Percentiles rank a stretch among this genome's conserved stretches.
Conservation (phyloP, 2,329 filamentous ascomycete species). For the Aspergillus aculeatinus region DNA sequence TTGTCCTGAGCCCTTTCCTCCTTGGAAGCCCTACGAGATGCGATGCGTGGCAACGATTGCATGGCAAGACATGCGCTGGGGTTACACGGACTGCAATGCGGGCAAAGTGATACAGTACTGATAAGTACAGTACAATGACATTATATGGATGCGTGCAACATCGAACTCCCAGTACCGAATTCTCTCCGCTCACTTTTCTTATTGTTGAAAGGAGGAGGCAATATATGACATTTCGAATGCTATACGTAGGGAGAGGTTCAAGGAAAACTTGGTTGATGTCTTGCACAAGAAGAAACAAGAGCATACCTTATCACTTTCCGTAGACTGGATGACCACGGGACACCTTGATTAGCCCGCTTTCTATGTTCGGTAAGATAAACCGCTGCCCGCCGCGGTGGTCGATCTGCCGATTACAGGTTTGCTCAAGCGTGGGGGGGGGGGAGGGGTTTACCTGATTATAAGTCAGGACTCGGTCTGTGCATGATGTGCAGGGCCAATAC, state of each 20-base stretch:
- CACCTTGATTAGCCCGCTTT: not conserved
- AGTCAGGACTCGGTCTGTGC: constrained; percentile 2
- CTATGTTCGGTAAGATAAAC: not conserved
- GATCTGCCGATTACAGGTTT: not conserved
- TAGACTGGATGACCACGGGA: too few relatives aligned
- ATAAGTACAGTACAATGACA: too few relatives aligned
- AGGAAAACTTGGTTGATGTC: too few relatives aligned
- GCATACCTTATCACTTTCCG: too few relatives aligned
- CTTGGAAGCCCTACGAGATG: not conserved
- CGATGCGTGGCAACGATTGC: not conserved
- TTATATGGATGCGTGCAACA: too few relatives aligned
- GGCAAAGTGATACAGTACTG: not conserved
- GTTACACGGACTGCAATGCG: not conserved
- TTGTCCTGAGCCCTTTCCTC: not conserved
- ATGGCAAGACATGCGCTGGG: not conserved
- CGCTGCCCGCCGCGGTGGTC: not conserved
- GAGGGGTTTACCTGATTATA: not conserved
- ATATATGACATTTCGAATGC: too few relatives aligned
- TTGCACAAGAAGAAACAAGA: too few relatives aligned
- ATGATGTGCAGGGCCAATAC: not conserved
- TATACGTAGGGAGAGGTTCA: too few relatives aligned
- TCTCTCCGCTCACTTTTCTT: too few relatives aligned
- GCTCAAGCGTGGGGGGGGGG: not conserved
- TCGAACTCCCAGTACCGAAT: too few relatives aligned
- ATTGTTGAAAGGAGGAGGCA: too few relatives aligned